These are phyloP conservation scores for Pleoardoris graminearum DNA, from an alignment of 2,329 filamentous ascomycete species.

Conservation along the genomic window DNA sequence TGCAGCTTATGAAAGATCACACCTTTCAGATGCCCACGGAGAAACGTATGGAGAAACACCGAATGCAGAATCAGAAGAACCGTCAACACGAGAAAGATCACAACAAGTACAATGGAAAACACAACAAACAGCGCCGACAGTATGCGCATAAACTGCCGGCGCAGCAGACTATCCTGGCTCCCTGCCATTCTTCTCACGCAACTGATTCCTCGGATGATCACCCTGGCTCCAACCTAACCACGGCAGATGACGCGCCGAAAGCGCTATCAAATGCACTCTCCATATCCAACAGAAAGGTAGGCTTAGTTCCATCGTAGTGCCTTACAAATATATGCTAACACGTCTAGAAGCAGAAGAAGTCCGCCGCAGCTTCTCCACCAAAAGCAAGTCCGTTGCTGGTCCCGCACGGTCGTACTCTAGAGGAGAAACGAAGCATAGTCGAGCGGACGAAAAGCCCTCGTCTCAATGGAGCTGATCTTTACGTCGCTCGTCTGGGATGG, in stretches of 20 bases:
- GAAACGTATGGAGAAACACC: conserved; percentile 39
- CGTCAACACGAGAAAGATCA: conserved; percentile 32
- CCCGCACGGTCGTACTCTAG: conserved; percentile 31
- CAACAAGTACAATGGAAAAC: conserved; percentile 31
- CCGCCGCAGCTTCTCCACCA: not conserved
- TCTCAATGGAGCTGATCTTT: conserved; percentile 56
- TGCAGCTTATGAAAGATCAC: conserved; percentile 27
- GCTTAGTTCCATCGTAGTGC: not conserved
- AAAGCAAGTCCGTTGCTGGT: conserved; percentile 28
- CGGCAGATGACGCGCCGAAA: not conserved
- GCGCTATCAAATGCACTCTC: not conserved
- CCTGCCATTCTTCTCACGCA: conserved; percentile 9
- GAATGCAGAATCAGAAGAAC: conserved; percentile 25
- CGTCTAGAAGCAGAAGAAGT: not conserved
- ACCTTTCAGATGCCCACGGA: conserved; percentile 22
- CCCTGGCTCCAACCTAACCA: too few relatives aligned
- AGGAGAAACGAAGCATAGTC: conserved; percentile 24
- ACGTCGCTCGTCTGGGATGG: conserved; percentile 52
- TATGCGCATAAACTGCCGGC: conserved; percentile 18
- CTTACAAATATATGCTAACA: not conserved
- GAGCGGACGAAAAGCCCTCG: conserved; percentile 53
- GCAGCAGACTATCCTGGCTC: conserved; percentile 4
- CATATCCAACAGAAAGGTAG: conserved; percentile 4
- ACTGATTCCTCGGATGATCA: too few relatives aligned
- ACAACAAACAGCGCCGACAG: conserved; percentile 25